Conservation (phyloP, 2,329 filamentous ascomycete genomes). For the Malbranchea zuffiana region DNA sequence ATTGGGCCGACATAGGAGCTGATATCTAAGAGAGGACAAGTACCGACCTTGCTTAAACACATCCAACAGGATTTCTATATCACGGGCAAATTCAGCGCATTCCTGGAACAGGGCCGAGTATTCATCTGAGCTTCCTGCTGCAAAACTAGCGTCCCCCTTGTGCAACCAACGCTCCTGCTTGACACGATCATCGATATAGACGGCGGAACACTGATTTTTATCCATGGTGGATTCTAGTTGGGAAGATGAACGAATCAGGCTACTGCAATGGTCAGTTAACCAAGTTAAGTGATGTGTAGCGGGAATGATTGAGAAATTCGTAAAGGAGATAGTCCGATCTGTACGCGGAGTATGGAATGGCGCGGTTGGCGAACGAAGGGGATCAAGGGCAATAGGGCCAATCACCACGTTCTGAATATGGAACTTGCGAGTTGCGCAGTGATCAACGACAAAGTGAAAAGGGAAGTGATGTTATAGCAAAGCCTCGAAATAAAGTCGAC, state of each 20-base stretch:
- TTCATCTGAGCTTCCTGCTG: conserved; percentile 19
- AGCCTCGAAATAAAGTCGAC: too few species aligned
- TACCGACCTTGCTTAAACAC: conserved; percentile 45
- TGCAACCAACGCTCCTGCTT: conserved; percentile 36
- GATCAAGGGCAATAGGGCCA: too few species aligned
- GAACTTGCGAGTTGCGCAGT: too few species aligned
- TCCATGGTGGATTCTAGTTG: conserved; percentile 25
- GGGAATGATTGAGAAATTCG: too few species aligned
- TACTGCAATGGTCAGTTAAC: too few species aligned
- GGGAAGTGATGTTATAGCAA: too few species aligned
- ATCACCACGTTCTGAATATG: too few species aligned
- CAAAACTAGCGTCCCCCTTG: conserved; percentile 22
- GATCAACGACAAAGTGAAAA: too few species aligned
- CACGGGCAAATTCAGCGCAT: conserved; percentile 36
- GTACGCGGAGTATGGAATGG: too few species aligned
- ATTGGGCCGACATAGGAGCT: conserved; percentile 8
- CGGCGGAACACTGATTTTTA: conserved; percentile 33
- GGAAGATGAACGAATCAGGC: neutral
- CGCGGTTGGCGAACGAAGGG: too few species aligned
- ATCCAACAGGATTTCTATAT: conserved; percentile 40
- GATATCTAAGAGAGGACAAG: conserved; percentile 1
- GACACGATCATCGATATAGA: conserved; percentile 39
- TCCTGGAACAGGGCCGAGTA: conserved; percentile 29
- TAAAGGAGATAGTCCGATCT: too few species aligned
- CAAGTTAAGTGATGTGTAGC: too few species aligned